These are phyloP conservation scores for Gossypium mustelinum DNA, from an alignment of 345 rosid species.

Conservation along the genomic window DNA sequence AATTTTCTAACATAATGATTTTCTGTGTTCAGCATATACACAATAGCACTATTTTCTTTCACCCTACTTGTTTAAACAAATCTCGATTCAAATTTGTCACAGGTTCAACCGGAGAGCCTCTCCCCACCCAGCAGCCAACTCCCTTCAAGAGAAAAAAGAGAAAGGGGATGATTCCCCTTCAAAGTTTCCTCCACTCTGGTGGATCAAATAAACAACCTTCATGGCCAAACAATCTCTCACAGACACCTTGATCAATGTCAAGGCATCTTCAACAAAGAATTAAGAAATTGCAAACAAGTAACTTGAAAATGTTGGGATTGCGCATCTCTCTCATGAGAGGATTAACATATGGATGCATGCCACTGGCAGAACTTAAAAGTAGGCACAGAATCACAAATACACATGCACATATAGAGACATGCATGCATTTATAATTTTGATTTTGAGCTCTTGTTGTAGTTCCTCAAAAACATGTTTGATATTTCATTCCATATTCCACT, in stretches of 20 bases:
- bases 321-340: neutral
- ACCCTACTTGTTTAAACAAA: neutral
- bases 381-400: neutral
- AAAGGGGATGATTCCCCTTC: no score
- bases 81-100: neutral
- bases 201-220: no score
- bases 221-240: neutral
- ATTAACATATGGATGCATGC: neutral
- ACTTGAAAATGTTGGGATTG: neutral
- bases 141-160: neutral
- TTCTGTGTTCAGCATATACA: neutral
- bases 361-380: neutral
- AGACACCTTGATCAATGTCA: neutral
- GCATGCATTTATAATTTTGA: neutral
- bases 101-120: neutral
- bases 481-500: neutral
- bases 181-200: no score
- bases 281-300: neutral
- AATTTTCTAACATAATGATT: neutral
- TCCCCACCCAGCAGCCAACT: neutral
- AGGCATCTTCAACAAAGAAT: neutral
- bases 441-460: neutral
- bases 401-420: neutral
- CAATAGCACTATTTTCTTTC: neutral
- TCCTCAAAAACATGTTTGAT: neutral